Evolutionary conservation across 2,329 filamentous ascomycete species (phyloP).

Genomic region (Arthrobotrys sinensis): DNA sequence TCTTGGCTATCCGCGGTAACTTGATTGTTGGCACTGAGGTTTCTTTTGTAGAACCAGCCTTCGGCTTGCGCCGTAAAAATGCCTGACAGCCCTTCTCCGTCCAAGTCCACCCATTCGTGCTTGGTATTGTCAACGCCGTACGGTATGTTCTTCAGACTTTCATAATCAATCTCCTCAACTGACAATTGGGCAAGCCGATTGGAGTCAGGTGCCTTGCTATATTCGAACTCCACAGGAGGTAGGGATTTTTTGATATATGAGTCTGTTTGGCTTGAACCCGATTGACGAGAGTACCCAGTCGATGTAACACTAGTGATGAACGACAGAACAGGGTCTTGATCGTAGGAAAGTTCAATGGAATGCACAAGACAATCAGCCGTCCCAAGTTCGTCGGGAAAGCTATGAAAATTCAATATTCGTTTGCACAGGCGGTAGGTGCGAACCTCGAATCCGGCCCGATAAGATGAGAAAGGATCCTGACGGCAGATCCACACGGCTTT

Average conservation of each 20-base stretch:
- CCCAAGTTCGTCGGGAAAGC: constrained; percentile 64
- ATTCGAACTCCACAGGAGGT: not conserved
- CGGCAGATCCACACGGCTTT: constrained; percentile 62
- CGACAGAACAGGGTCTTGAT: not conserved
- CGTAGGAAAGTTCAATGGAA: constrained; percentile 4
- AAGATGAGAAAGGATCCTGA: constrained; percentile 65
- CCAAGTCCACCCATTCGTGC: constrained; percentile 64
- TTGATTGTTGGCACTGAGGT: constrained; percentile 30
- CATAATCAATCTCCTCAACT: not conserved
- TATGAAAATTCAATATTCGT: constrained; percentile 67
- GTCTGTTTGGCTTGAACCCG: not conserved
- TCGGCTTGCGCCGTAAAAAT: constrained; percentile 47
- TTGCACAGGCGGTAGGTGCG: constrained; percentile 65
- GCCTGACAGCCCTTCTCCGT: constrained; percentile 63
- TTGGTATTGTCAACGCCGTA: constrained; percentile 33
- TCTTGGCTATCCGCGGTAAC: not conserved
- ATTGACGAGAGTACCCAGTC: constrained; percentile 1
- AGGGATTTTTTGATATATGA: not conserved
- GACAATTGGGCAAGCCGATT: not conserved
- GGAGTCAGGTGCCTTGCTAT: not conserved
- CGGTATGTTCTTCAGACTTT: not conserved
- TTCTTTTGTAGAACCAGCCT: constrained; percentile 61
- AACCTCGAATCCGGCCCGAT: constrained; percentile 65
- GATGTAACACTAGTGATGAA: not conserved
- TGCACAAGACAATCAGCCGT: constrained; percentile 45